Conservation (phyloP, 2,329 filamentous ascomycete genomes). For the Venturia oleaginea region DNA sequence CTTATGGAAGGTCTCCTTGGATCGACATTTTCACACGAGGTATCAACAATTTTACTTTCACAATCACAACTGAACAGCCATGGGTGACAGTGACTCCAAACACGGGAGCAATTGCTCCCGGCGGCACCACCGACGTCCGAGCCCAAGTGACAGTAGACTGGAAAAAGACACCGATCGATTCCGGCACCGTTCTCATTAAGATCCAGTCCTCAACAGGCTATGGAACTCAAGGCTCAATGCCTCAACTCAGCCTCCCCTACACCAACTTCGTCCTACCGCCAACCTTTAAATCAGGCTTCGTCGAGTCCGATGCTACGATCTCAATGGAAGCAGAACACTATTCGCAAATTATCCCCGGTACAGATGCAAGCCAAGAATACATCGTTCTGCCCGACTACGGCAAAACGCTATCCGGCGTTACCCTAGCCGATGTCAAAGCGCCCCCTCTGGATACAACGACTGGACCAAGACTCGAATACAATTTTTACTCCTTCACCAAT, state of each 20-base stretch:
- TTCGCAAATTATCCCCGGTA: constrained; percentile 18
- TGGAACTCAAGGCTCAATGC: constrained; percentile 29
- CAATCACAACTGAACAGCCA: constrained; percentile 38
- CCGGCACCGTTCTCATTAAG: constrained; percentile 34
- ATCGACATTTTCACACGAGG: constrained; percentile 50
- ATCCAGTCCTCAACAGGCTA: constrained; percentile 46
- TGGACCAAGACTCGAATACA: constrained; percentile 51
- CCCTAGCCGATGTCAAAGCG: constrained; percentile 31
- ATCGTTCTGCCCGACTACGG: constrained; percentile 49
- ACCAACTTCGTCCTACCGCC: constrained; percentile 40
- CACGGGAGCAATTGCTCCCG: constrained; percentile 40
- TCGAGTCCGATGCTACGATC: constrained; percentile 47
- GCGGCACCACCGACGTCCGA: constrained; percentile 38
- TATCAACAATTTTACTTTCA: constrained; percentile 44
- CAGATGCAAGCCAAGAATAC: constrained; percentile 23
- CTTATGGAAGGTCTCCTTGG: constrained; percentile 46
- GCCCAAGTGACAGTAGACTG: constrained; percentile 50
- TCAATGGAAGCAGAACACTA: constrained; percentile 30
- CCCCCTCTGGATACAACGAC: constrained; percentile 40
- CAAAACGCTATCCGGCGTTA: constrained; percentile 50
- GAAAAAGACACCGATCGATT: constrained; percentile 34
- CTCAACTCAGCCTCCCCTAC: constrained; percentile 46
- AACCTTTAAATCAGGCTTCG: constrained; percentile 48
- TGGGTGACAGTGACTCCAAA: constrained; percentile 43
- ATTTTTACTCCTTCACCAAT: constrained; percentile 51